Evolutionary conservation across 108 stramenopile species (phyloP).

Genomic region (Stephanodiscus minutulus): DNA sequence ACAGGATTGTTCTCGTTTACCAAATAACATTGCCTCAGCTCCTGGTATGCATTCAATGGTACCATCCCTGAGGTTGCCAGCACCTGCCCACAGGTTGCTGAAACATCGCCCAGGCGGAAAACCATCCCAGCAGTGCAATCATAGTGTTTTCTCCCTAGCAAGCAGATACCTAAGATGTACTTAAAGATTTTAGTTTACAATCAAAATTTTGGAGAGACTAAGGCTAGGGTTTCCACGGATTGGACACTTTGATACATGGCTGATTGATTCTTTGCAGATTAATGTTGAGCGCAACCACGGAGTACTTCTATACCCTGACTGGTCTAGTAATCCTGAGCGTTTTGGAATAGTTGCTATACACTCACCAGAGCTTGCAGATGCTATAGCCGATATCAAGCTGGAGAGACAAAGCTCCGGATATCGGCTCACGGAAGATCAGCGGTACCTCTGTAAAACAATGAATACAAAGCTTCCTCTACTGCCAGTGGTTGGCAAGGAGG

Average conservation of each 20-base stretch:
- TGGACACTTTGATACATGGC: slow-evolving; percentile 35
- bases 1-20: no score
- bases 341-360: slow-evolving; percentile 28
- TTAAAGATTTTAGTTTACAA: no score
- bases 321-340: slow-evolving; percentile 37
- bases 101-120: no score
- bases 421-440: slow-evolving; percentile 23
- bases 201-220: slow-evolving; percentile 12
- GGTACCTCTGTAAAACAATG: slow-evolving; percentile 17
- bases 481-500: slow-evolving; percentile 11
- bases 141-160: no score
- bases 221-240: slow-evolving; percentile 24
- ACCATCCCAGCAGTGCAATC: no score
- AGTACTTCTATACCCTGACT: slow-evolving; percentile 23
- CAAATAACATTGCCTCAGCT: no score
- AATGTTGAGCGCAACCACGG: slow-evolving; percentile 20
- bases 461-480: slow-evolving; percentile 13
- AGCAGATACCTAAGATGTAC: no score
- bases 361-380: neutral
- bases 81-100: no score
- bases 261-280: slow-evolving; percentile 35
- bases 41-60: no score
- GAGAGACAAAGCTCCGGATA: neutral
- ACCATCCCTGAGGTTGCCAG: no score
- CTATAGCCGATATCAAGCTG: neutral